phyloP scores from a whole-genome alignment of 768 basidiomycete species.

The Tulasnella sp. region DNA sequence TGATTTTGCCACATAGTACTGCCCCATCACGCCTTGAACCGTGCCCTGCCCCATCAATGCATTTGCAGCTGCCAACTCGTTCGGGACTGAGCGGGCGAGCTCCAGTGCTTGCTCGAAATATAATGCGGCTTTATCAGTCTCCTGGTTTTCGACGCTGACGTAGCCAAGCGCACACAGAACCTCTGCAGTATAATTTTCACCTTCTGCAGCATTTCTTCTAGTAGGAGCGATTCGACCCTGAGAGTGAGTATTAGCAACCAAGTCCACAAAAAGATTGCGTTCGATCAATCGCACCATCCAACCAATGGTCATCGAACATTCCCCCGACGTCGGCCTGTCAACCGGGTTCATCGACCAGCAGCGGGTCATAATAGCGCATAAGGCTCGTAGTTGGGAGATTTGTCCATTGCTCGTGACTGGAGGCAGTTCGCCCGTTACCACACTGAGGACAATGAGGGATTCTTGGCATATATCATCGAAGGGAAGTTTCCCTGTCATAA shows the following conservation, averaged over 20 bases:
- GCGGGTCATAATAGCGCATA: neutral
- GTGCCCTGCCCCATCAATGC: neutral
- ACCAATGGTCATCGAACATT: too few species aligned
- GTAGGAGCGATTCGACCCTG: neutral
- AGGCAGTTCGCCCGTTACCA: neutral
- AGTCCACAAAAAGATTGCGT: too few species aligned
- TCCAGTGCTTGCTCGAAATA: neutral
- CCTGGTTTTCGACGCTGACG: neutral
- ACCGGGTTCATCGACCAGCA: neutral
- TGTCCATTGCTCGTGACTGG: neutral
- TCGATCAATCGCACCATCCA: too few species aligned
- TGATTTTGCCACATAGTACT: too few species aligned
- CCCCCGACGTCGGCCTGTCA: neutral
- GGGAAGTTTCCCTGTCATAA: neutral
- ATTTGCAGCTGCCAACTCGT: neutral
- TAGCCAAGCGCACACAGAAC: neutral
- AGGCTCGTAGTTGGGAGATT: neutral
- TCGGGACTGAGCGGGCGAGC: neutral
- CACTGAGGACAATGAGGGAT: neutral
- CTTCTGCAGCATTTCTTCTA: neutral
- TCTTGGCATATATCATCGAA: neutral
- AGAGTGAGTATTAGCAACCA: neutral
- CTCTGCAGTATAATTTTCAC: neutral
- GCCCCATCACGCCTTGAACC: neutral
- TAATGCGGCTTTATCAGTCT: neutral